Conservation (phyloP, 495 filamentous ascomycete species). For the Penicillium dipodomyicola region DNA sequence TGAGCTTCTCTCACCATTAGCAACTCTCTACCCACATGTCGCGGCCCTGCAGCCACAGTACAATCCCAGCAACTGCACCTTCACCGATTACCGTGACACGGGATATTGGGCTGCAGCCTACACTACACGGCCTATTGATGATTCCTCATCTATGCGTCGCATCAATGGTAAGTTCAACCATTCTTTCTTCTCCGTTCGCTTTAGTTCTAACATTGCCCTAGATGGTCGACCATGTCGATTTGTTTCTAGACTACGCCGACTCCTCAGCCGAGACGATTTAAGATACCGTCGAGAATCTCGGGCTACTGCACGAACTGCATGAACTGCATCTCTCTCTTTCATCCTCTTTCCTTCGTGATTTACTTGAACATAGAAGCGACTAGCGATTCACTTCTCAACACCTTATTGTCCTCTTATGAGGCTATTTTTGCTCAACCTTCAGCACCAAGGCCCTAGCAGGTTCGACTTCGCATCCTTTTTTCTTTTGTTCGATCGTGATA, state of each 20-base stretch:
- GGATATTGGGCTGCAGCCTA: slow-evolving; percentile 42
- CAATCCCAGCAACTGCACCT: slow-evolving; percentile 38
- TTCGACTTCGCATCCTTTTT: background rate
- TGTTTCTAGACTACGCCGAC: slow-evolving; percentile 32
- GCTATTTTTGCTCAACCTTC: background rate
- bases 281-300: slow-evolving; percentile 23
- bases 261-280: slow-evolving; percentile 36
- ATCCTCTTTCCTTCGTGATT: slow-evolving; percentile 9
- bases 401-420: background rate
- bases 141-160: slow-evolving; percentile 22
- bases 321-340: background rate
- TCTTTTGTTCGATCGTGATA: slow-evolving; percentile 2
- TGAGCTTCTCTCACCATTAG: slow-evolving; percentile 39
- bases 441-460: background rate
- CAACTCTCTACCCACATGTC: slow-evolving; percentile 42
- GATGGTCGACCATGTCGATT: slow-evolving; percentile 28
- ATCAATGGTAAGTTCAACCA: slow-evolving; percentile 27
- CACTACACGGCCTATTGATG: slow-evolving; percentile 27
- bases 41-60: slow-evolving; percentile 39
- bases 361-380: background rate
- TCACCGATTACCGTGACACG: slow-evolving; percentile 37
- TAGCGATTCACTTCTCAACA: slow-evolving; percentile 1
- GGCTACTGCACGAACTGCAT: slow-evolving; percentile 15
- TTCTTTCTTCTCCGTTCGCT: background rate
- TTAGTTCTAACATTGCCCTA: slow-evolving; percentile 7